Base-by-base conservation (phyloP, 768 basidiomycete species). In the Mycena haematopus region DNA sequence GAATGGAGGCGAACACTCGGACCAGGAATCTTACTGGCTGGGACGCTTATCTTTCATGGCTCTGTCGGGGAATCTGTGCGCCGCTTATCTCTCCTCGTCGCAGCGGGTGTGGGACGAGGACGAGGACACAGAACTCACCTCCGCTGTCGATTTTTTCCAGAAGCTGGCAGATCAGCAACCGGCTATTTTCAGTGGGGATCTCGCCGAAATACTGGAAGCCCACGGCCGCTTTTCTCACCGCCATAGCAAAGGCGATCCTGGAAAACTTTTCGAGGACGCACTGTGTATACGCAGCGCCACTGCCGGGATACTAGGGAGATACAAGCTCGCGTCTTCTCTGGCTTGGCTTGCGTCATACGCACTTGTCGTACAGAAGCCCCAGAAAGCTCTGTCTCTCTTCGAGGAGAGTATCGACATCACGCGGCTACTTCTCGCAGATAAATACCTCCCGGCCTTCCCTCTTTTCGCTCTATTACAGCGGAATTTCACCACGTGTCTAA, bases 11-110 rank as follows among this genome's bases (percentile, higher is more conserved):
- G 51, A 57, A 36, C 51, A 49, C 54, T 38, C 36, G 3, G 57
- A 57, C 14, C 56, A n/a, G 10, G 65, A 60, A 38, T 46, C 62
- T 19, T 42, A 51, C 42, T 67, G 60, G 65, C 10, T 68, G 22
- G 22, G 50, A 10, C 42, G 67, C 22, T n/a, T 68, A 24, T 56
- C 64, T 11, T 57, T 66, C 45, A 63, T 65, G 65, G 65, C 65
- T 27, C 62, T 68, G 8, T 62, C 67, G 5, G 62, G 61, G 10
- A 54, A 68, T n/a, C 44, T 67, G 31, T 27, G 44, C n/a, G 13
- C 10, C 9, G 36, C 52, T 1, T 67, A 58, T 46, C 62, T 67
- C 42, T 52, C 49, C 7, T 14, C 15, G 17, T 8, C 35, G 21
- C 21, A 19, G 7, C 57, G 50, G 7, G 5, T 60, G 8, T 67